phyloP scores from a whole-genome alignment of 2,329 filamentous ascomycete species.

The Ascochyta rabiei region DNA sequence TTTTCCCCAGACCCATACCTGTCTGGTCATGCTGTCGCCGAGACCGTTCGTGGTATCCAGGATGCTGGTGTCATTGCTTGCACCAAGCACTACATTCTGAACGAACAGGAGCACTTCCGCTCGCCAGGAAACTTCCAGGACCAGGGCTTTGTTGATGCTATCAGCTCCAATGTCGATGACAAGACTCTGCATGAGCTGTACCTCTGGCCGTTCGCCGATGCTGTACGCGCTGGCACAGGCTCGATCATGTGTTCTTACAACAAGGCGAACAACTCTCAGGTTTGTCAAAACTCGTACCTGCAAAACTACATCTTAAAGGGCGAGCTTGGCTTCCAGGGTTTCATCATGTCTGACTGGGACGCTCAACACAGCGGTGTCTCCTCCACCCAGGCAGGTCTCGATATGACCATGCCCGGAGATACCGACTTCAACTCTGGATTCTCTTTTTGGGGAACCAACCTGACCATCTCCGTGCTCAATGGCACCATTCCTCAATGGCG shows the following conservation, averaged over 20 bases:
- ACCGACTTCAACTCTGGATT: constrained; percentile 73
- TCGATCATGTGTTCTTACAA: constrained; percentile 70
- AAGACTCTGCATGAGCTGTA: constrained; percentile 69
- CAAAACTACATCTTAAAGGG: constrained; percentile 78
- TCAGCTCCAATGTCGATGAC: constrained; percentile 68
- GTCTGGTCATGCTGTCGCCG: constrained; percentile 72
- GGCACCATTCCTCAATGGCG: constrained; percentile 87
- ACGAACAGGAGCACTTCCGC: constrained; percentile 71
- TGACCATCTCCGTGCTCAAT: constrained; percentile 87
- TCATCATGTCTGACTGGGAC: constrained; percentile 71
- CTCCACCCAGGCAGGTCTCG: constrained; percentile 73
- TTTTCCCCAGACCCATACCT: constrained; percentile 77
- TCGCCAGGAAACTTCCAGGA: constrained; percentile 63
- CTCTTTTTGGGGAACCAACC: constrained; percentile 83
- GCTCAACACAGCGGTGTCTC: constrained; percentile 74
- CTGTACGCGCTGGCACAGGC: constrained; percentile 57
- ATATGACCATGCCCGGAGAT: constrained; percentile 87
- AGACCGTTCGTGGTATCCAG: constrained; percentile 81
- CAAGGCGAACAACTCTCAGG: constrained; percentile 80
- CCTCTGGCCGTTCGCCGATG: constrained; percentile 63
- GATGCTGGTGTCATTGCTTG: constrained; percentile 81
- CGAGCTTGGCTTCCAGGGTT: constrained; percentile 81
- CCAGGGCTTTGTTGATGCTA: constrained; percentile 66
- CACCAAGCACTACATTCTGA: constrained; percentile 64
- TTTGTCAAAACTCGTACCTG: constrained; percentile 78